Evolutionary conservation across 2,329 filamentous ascomycete genomes (phyloP), one percentile per base, ranked within the genome.

Genomic region (Sclerotinia borealis): DNA sequence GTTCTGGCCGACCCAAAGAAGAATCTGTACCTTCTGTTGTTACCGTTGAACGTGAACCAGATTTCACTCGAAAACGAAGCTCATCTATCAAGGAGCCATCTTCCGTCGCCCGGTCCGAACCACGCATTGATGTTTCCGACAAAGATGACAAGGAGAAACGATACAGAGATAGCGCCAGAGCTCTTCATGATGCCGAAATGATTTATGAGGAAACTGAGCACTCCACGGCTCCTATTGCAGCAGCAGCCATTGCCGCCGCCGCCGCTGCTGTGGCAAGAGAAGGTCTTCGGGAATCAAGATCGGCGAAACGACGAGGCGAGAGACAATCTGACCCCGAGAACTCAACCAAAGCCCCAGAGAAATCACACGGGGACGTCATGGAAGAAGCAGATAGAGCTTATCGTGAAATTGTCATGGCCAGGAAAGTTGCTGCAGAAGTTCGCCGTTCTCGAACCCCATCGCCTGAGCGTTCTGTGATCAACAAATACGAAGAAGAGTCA

Each of bases 361-460:
- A 61, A 43, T 65, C 63, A 67, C 67, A 72, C 59, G 82, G 85
- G 64, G 67, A 72, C 15, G 77, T 87, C 25, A 82, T 83, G 72
- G 83, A 84, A 67, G 80, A 84, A 65, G 85, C 84, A 36, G 78
- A 88, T 70, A 77, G 78, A 63, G 79, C 80, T 64, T 88, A 87
- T 68, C 83, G 84, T 63, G 80, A 85, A 71, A 77, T 78, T 43
- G 77, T 77, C 29, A 77, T 82, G 62, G 83, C 83, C 9, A 80
- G 81, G 15, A 83, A 81, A 71, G 80, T 83, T 60, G 80, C 77
- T 10, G 72, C 72, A 49, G 81, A 85, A 48, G 78, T 85, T 69
- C 79, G 80, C 50, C 81, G 80, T 41, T 82, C 81, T 36, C 80
- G 82, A 59, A 81, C 78, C 61, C 72, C 76, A 29, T 83, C 83